Conservation (phyloP, 352 stramenopile genomes). For the Phytopythium cucurbitacearum region DNA sequence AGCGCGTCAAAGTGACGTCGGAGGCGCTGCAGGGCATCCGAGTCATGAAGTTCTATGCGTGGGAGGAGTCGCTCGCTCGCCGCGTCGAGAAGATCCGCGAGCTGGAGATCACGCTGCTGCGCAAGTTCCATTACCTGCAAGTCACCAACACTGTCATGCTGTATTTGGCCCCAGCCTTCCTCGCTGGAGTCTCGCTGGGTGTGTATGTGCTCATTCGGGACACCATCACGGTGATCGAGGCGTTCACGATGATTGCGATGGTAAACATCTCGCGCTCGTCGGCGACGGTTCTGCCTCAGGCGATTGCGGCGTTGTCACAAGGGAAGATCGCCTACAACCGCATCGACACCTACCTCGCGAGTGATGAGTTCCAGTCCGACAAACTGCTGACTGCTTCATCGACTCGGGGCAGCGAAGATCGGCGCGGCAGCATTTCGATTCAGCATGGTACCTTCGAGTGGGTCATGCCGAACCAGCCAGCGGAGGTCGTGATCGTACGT, state of each 20-base stretch:
- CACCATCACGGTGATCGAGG: constrained; percentile 34
- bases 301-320: constrained; percentile 20
- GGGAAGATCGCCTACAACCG: constrained; percentile 14
- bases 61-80: constrained; percentile 46
- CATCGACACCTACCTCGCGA: constrained; percentile 17
- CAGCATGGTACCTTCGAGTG: constrained; percentile 15
- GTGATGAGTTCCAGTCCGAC: constrained; percentile 12
- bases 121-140: constrained; percentile 46
- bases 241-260: constrained; percentile 28
- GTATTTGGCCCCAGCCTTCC: constrained; percentile 36
- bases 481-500: constrained; percentile 63
- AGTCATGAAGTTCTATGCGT: constrained; percentile 87
- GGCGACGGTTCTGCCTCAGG: constrained; percentile 13
- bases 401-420: constrained; percentile 2
- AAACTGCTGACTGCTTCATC: not conserved
- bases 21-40: constrained; percentile 87
- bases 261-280: constrained; percentile 20
- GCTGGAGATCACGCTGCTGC: constrained; percentile 35
- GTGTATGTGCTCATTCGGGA: constrained; percentile 37
- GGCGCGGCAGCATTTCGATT: constrained; percentile 13
- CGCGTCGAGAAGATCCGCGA: constrained; percentile 33
- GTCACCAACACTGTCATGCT: constrained; percentile 51
- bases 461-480: constrained; percentile 17
- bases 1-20: constrained; percentile 88
- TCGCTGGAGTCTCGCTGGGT: constrained; percentile 33